Percentiles rank a stretch among this genome's conserved stretches.
Evolutionary conservation across 2,329 filamentous ascomycete genomes (phyloP).

Genomic region (Aurifilum marmelostoma): DNA sequence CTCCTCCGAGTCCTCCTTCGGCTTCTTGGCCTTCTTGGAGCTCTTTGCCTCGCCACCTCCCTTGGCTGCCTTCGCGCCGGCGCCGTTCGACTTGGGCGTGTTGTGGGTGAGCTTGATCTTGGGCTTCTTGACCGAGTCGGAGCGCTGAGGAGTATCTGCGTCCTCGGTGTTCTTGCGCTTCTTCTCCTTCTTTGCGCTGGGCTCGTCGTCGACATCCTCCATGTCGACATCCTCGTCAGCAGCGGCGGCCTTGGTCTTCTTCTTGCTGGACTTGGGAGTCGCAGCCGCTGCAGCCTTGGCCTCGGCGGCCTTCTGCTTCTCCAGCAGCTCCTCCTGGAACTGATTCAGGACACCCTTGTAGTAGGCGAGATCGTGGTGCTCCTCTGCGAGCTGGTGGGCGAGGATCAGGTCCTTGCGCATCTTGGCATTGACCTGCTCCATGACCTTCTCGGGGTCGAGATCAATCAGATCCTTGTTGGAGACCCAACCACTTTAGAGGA

Average conservation of each 20-base stretch:
- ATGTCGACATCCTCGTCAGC: slow-evolving; percentile 36
- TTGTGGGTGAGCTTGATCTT: slow-evolving; percentile 68
- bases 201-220: slow-evolving; percentile 55
- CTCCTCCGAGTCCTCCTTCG: slow-evolving; percentile 58
- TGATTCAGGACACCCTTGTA: slow-evolving; percentile 81
- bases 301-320: slow-evolving; percentile 57
- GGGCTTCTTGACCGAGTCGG: slow-evolving; percentile 68
- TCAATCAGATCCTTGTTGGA: slow-evolving; percentile 80
- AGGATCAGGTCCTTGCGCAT: slow-evolving; percentile 77
- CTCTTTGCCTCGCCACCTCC: slow-evolving; percentile 56
- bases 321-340: slow-evolving; percentile 67
- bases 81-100: slow-evolving; percentile 72
- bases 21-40: slow-evolving; percentile 55
- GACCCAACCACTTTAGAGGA: slow-evolving; percentile 77
- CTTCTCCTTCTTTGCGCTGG: slow-evolving; percentile 53
- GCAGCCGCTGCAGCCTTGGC: slow-evolving; percentile 47
- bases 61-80: slow-evolving; percentile 58
- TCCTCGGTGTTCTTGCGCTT: slow-evolving; percentile 85
- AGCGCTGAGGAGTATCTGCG: slow-evolving; percentile 64
- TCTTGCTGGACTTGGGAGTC: slow-evolving; percentile 49
- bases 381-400: slow-evolving; percentile 79
- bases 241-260: slow-evolving; percentile 45
- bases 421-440: slow-evolving; percentile 71
- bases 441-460: slow-evolving; percentile 73
- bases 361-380: slow-evolving; percentile 75